phyloP scores from a whole-genome alignment of 495 filamentous ascomycete genomes.

The Penicillium chermesinum region DNA sequence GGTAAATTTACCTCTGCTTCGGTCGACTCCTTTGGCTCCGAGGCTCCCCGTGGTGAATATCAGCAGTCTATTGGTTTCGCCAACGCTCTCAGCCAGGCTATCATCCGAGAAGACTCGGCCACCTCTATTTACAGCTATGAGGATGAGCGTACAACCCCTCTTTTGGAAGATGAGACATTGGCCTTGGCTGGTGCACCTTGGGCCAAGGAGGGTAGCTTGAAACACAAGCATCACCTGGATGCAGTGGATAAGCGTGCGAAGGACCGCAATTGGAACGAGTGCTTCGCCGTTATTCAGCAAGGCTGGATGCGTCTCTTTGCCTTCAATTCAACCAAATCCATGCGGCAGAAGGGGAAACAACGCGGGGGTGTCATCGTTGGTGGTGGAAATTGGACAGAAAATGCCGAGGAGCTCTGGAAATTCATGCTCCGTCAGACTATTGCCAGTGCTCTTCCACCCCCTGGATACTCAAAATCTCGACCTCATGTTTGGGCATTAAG shows the following conservation, averaged over 20 bases:
- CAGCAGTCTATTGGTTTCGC: slow-evolving; percentile 97
- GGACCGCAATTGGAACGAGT: slow-evolving; percentile 88
- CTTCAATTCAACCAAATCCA: slow-evolving; percentile 71
- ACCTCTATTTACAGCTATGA: slow-evolving; percentile 47
- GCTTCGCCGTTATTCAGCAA: slow-evolving; percentile 96
- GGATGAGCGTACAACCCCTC: slow-evolving; percentile 54
- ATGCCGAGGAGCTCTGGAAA: slow-evolving; percentile 77
- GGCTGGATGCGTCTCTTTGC: slow-evolving; percentile 95
- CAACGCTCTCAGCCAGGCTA: slow-evolving; percentile 92
- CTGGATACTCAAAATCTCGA: slow-evolving; percentile 85
- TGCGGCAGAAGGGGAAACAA: slow-evolving; percentile 62
- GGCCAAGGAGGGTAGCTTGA: slow-evolving; percentile 94
- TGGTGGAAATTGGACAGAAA: slow-evolving; percentile 95
- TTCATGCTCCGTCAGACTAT: slow-evolving; percentile 91
- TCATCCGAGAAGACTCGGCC: slow-evolving; percentile 83
- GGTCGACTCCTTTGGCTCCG: slow-evolving; percentile 77
- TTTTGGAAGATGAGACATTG: slow-evolving; percentile 86
- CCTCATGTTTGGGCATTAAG: slow-evolving; percentile 96
- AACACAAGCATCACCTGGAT: slow-evolving; percentile 95
- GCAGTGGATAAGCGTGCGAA: slow-evolving; percentile 83
- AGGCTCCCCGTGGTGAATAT: slow-evolving; percentile 76
- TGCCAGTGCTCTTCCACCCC: slow-evolving; percentile 80
- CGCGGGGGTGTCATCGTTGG: slow-evolving; percentile 69
- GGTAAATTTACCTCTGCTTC: slow-evolving; percentile 88
- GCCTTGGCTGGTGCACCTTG: slow-evolving; percentile 90